Conservation (phyloP, 2,329 filamentous ascomycete genomes). For the Diaporthe longicolla region DNA sequence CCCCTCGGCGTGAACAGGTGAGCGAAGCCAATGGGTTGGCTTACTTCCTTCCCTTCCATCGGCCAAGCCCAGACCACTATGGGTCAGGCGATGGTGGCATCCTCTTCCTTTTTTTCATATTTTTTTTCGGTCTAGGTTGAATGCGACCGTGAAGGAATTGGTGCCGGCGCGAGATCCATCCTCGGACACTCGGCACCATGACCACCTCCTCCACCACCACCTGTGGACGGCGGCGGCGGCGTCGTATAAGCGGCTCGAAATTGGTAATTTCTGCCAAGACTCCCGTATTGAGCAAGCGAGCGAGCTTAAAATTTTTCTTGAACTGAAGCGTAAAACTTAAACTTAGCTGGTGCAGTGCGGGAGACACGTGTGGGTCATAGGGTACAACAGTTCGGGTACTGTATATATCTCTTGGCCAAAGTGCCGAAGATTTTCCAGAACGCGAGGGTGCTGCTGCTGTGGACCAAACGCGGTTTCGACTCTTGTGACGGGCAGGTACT, state of each 20-base stretch:
- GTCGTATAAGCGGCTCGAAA: not conserved
- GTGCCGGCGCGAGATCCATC: not conserved
- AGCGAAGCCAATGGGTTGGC: not conserved
- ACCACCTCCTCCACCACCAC: no score
- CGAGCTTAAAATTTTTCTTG: conserved; percentile 42
- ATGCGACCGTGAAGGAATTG: conserved; percentile 11
- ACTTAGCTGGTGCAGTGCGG: conserved; percentile 9
- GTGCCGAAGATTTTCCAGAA: conserved; percentile 30
- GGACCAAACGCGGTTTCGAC: conserved; percentile 9
- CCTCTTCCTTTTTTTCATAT: not conserved
- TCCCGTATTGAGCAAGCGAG: conserved; percentile 35
- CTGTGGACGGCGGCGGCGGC: not conserved
- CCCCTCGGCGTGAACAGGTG: not conserved
- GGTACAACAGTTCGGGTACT: not conserved
- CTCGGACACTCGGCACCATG: not conserved
- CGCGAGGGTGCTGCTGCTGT: conserved; percentile 20
- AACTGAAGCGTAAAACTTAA: conserved; percentile 32
- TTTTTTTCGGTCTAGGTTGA: not conserved
- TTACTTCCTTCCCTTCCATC: conserved; percentile 25
- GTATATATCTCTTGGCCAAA: not conserved
- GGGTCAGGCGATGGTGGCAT: conserved; percentile 20
- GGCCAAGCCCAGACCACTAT: conserved; percentile 19
- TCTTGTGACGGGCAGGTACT: conserved; percentile 1
- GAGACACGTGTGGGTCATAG: conserved; percentile 15
- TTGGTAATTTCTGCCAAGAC: conserved; percentile 29